These are phyloP conservation scores for Trametes versicolor DNA, from an alignment of 1,284 basidiomycete genomes.

Conservation along the genomic window DNA sequence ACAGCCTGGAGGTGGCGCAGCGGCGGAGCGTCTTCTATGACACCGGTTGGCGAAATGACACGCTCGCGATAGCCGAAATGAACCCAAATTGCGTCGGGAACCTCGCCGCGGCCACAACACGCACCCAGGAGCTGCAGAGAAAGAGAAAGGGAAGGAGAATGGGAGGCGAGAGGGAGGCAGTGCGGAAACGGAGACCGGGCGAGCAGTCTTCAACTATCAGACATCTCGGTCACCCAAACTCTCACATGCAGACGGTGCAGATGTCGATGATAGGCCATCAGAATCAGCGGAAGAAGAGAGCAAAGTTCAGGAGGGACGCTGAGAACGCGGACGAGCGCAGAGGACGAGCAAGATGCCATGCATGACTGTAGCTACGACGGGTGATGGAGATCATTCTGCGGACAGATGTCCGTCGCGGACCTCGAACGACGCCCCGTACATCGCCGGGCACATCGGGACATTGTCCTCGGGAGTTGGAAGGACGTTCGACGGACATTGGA, in stretches of 20 bases:
- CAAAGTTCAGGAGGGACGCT: constrained; percentile 20
- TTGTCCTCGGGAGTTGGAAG: background rate
- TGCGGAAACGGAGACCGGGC: background rate
- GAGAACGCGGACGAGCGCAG: constrained; percentile 24
- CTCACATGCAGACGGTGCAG: constrained; percentile 11
- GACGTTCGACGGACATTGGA: background rate
- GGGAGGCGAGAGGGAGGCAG: constrained; percentile 1
- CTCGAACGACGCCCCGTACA: constrained; percentile 5
- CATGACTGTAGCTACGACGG: constrained; percentile 31
- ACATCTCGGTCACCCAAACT: constrained; percentile 9
- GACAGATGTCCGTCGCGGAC: constrained; percentile 28
- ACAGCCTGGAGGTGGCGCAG: constrained; percentile 10
- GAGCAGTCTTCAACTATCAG: constrained; percentile 1
- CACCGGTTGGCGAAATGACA: constrained; percentile 28
- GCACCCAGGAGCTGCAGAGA: background rate
- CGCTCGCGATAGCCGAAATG: constrained; percentile 6
- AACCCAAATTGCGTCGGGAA: background rate
- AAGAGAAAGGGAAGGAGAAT: background rate
- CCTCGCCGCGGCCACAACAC: background rate
- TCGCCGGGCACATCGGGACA: constrained; percentile 20
- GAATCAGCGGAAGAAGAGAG: constrained; percentile 26
- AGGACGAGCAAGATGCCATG: constrained; percentile 12
- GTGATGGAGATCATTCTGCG: constrained; percentile 33
- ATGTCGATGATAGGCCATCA: constrained; percentile 27
- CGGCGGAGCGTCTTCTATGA: constrained; percentile 16